Percentiles rank a stretch among this genome's conserved stretches.
Conservation (phyloP, 805 yeast species). For the Starmera amethionina region DNA sequence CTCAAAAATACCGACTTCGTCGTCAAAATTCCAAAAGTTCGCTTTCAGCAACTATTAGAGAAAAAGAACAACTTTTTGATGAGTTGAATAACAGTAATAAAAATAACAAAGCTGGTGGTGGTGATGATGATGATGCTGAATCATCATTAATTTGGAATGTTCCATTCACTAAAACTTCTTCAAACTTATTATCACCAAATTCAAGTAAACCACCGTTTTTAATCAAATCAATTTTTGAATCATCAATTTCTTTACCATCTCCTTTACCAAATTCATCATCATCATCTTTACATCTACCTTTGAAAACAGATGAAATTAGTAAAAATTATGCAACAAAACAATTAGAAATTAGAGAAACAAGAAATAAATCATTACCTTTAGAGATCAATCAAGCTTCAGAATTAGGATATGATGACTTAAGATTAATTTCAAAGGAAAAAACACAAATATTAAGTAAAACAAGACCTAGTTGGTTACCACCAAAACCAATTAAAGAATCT, state of each 20-base stretch:
- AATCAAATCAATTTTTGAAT: conserved; percentile 12
- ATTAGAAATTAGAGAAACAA: conserved; percentile 8
- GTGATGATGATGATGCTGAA: conserved; percentile 27
- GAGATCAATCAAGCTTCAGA: conserved; percentile 26
- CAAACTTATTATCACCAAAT: conserved; percentile 12
- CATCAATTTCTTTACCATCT: conserved; percentile 26
- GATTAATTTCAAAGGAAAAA: conserved; percentile 36
- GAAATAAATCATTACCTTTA: conserved; percentile 22
- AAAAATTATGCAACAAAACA: conserved; percentile 8
- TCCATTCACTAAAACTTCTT: conserved; percentile 32
- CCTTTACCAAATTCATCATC: conserved; percentile 21
- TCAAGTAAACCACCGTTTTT: conserved; percentile 16
- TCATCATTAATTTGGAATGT: conserved; percentile 40
- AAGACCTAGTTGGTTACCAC: conserved; percentile 62
- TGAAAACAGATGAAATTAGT: no score
- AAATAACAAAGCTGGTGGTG: no score
- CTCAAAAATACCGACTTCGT: conserved; percentile 30
- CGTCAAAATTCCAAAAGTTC: conserved; percentile 26
- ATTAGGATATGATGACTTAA: conserved; percentile 45
- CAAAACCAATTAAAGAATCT: conserved; percentile 46
- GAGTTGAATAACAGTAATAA: conserved; percentile 12
- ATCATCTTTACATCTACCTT: no score
- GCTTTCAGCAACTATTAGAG: conserved; percentile 21
- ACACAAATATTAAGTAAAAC: conserved; percentile 33
- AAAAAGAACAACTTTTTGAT: conserved; percentile 29